Percentiles rank a stretch among this genome's conserved stretches.
Evolutionary conservation across 2,329 filamentous ascomycete genomes (phyloP).

Genomic region (Trichophyton rubrum): DNA sequence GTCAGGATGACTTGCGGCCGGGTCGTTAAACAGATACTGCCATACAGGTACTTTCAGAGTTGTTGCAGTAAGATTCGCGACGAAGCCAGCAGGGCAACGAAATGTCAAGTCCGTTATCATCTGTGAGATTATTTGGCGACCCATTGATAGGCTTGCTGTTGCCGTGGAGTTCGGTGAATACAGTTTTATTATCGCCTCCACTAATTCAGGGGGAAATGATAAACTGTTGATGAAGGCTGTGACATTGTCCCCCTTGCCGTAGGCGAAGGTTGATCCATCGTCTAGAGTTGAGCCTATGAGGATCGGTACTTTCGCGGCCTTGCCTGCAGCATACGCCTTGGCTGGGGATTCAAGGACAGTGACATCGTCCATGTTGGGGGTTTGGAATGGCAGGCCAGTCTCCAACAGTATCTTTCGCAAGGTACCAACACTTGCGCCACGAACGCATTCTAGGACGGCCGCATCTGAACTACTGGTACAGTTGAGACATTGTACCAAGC

Average conservation of each 20-base stretch:
- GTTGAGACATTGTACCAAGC: neutral
- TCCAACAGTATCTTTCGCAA: constrained; percentile 16
- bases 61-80: neutral
- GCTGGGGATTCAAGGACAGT: constrained; percentile 21
- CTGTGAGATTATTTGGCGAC: neutral
- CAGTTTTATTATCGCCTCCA: neutral
- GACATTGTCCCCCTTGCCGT: neutral
- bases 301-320: constrained; percentile 25
- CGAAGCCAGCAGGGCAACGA: constrained; percentile 12
- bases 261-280: neutral
- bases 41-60: constrained; percentile 14
- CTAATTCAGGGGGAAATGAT: neutral
- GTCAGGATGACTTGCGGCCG: constrained; percentile 22
- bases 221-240: neutral
- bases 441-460: neutral
- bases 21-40: constrained; percentile 29
- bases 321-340: constrained; percentile 16
- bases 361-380: constrained; percentile 20
- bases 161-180: neutral
- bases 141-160: neutral
- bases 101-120: constrained; percentile 23
- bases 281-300: constrained; percentile 17
- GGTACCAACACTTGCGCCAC: neutral
- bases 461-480: neutral
- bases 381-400: constrained; percentile 21